Conservation (phyloP, 129 eudicot genomes). For the Chrysanthemum lavandulifolium region DNA sequence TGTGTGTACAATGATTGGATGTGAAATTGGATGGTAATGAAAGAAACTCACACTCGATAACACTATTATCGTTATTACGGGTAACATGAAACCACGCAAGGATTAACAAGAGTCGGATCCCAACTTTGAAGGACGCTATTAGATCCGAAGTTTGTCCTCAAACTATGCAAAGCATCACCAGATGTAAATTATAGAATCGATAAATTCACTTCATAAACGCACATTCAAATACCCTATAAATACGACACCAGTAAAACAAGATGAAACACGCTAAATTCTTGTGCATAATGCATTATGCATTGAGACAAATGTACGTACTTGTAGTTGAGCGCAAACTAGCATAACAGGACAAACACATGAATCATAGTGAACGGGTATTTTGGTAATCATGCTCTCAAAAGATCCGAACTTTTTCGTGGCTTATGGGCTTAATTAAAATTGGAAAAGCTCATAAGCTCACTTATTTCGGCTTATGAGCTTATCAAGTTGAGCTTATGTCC, state of each 20-base stretch:
- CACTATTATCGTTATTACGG: conserved; percentile 80
- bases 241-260: too few species aligned
- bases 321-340: too few species aligned
- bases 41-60: conserved; percentile 68
- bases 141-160: conserved; percentile 65
- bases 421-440: too few species aligned
- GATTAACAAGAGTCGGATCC: conserved; percentile 90
- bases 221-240: not conserved
- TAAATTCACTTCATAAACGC: not conserved
- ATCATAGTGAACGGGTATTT: too few species aligned
- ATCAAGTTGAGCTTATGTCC: too few species aligned
- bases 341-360: too few species aligned
- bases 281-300: not conserved
- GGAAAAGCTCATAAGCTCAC: too few species aligned
- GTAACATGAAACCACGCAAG: conserved; percentile 96
- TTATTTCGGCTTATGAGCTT: too few species aligned
- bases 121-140: conserved; percentile 82
- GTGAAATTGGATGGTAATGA: not conserved
- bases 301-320: not conserved
- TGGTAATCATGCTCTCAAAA: too few species aligned
- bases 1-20: not conserved
- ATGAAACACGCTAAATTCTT: not conserved
- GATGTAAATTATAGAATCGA: not conserved
- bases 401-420: too few species aligned
- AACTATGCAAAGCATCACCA: conserved; percentile 76